Evolutionary conservation across 495 filamentous ascomycete genomes (phyloP), one percentile per base, ranked within the genome.

Genomic region (Oidiodendron maius): DNA sequence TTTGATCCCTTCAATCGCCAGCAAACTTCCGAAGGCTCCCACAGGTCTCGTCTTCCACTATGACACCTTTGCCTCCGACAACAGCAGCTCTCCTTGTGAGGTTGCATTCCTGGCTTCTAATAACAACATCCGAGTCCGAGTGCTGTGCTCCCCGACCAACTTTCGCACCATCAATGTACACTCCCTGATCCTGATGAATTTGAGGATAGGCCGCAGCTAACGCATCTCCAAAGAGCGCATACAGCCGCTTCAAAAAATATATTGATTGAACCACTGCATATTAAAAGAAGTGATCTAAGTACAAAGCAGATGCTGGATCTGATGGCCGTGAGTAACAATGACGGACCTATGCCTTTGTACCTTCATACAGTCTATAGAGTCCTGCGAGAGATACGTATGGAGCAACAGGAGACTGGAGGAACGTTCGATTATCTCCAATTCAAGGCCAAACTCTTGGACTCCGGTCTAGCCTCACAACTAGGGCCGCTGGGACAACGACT

Each of bases 21-120:
- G 65, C 17, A 43, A 51, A 1, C 64, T 71, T 1, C 50, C 63
- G 15, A 35, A 44, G 9, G 78, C 83, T 0, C 63, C 87, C 3
- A 71, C 83, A 0, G 85, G 74, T 0, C 69, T 87, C 16, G 75
- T 84, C 4, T 89, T 87, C 48, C 83, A 86, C 46, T 87, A 81
- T 53, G 82, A 84, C 54, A 72, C 72, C 0, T 82, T 78, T 54
- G 77, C 68, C 4, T 71, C 75, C 2, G 72, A 75, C 34, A 58
- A 58, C n/a, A 61, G 68, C n/a, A 70, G 70, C 28, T 70, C 71
- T 1, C 70, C 77, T 0, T 88, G 84, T 51, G 86, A 91, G 55
- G 83, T 76, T 0, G 86, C 84, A 0, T 87, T 74, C 53, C 65
- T 91, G 0, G 73, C 77, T 13, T 77, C 78, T 1, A 56, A 72